Base-by-base conservation (phyloP, 257 asterid genomes). In the Petunia secreta region DNA sequence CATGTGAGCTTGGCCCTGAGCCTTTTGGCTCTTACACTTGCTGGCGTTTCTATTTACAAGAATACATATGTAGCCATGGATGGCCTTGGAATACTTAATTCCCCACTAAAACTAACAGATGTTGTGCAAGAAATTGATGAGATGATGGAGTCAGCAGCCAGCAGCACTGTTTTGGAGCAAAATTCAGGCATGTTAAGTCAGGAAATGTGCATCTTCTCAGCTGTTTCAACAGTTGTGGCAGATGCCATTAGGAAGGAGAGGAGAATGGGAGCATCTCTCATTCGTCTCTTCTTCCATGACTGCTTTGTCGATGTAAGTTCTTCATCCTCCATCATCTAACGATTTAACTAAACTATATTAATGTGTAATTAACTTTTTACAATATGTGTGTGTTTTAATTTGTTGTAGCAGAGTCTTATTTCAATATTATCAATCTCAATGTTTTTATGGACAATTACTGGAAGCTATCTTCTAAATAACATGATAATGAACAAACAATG, bases 281-380 rank as follows among this genome's bases (percentile, higher is more conserved):
- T 78, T 15, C 81, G 81, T 40, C 81, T 78, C 63, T 78, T 78
- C 41, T 78, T 78, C 63, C 81, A 78, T 2, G 81, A 78, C 13
- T 78, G 81, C 34, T 78, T 78, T 37, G 81, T 78, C 3, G 81
- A 78, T 16, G 81, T 78, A 63, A 13, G 81, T 36, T 34, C 2
- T 6, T 75, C 43, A 3, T 43, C 0, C 25, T 43, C 2, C 8
- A 25, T 25, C 25, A 25, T 50, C 25, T 25, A 25, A 25, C 25
- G 25, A 25, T 25, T 25, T 25, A 25, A 25, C 25, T 25, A 25
- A 25, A 25, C 25, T 25, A 25, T n/a, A n/a, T n/a, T n/a, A n/a
- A n/a, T 25, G 25, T 25, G 25, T 25, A 25, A 25, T 25, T 25
- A 25, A 25, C 25, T 25, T 25, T 25, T 25, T 25, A 25, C 25